A percentile compares a stretch with the other conserved stretches of the same genome.
Conservation (phyloP, 306 rosid genomes). For the Astragalus membranaceus region DNA sequence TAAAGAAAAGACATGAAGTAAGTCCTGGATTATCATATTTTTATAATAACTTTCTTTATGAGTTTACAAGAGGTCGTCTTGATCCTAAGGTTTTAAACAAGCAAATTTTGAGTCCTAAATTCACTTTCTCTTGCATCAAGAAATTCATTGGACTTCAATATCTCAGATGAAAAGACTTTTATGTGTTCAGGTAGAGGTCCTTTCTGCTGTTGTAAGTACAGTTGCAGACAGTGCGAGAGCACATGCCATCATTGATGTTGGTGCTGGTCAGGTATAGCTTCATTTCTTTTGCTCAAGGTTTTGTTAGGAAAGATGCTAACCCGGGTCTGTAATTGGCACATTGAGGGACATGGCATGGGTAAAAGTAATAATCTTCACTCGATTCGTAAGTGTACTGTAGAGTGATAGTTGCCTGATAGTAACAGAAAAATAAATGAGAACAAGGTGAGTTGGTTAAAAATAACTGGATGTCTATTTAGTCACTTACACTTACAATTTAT, state of each 20-base stretch:
- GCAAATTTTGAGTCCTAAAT: not conserved
- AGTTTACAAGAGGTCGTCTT: not conserved
- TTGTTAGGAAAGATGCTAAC: not conserved
- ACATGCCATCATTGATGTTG: slow-evolving; percentile 67
- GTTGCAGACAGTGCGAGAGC: slow-evolving; percentile 47
- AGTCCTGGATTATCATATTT: slow-evolving; percentile 23
- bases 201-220: slow-evolving; percentile 59
- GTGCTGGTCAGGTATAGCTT: slow-evolving; percentile 84
- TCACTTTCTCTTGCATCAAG: slow-evolving; percentile 1
- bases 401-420: not conserved
- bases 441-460: not conserved
- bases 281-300: slow-evolving; percentile 17
- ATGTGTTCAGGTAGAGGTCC: slow-evolving; percentile 61
- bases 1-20: slow-evolving; percentile 81
- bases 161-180: not conserved
- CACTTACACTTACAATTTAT: not conserved
- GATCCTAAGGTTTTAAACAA: slow-evolving; percentile 10
- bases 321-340: slow-evolving; percentile 5
- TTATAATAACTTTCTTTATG: slow-evolving; percentile 4
- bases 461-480: not conserved
- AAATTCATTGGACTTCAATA: slow-evolving; percentile 14
- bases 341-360: not conserved
- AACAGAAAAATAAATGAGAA: not conserved
- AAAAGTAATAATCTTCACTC: slow-evolving; percentile 2
- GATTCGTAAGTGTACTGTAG: not conserved